Evolutionary conservation across 371 early-diverging fungal genomes (phyloP).

Genomic region (Nematocida sp.): DNA sequence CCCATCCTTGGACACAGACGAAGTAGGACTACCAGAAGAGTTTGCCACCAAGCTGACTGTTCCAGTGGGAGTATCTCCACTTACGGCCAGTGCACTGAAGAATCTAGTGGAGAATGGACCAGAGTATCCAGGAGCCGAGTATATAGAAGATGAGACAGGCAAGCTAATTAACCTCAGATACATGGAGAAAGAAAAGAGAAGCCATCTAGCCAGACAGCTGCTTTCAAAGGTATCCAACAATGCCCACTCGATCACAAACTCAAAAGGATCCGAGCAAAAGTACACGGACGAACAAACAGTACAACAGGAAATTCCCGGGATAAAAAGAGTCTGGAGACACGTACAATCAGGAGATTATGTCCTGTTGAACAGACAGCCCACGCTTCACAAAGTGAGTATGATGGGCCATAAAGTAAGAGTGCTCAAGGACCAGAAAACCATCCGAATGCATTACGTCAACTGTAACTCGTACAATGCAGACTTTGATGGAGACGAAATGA

Average conservation of each 20-base stretch:
- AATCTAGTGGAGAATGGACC: slow-evolving; percentile 93
- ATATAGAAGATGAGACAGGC: slow-evolving; percentile 71
- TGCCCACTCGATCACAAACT: slow-evolving; percentile 17
- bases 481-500: slow-evolving; percentile 99
- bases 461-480: slow-evolving; percentile 96
- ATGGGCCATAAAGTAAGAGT: slow-evolving; percentile 95
- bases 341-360: slow-evolving; percentile 89
- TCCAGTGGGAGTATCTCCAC: slow-evolving; percentile 90
- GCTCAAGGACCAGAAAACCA: slow-evolving; percentile 89
- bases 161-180: slow-evolving; percentile 71
- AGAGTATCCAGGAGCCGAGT: slow-evolving; percentile 89
- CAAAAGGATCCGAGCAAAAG: neutral
- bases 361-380: slow-evolving; percentile 96
- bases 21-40: slow-evolving; percentile 91
- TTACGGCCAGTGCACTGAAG: slow-evolving; percentile 80
- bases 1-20: slow-evolving; percentile 89
- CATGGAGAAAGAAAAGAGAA: slow-evolving; percentile 77
- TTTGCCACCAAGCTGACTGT: slow-evolving; percentile 92
- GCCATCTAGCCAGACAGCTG: slow-evolving; percentile 85
- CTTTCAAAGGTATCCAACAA: slow-evolving; percentile 66
- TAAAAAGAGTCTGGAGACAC: slow-evolving; percentile 80
- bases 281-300: slow-evolving; percentile 71
- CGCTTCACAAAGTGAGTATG: slow-evolving; percentile 96
- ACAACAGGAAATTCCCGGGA: neutral
- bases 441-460: slow-evolving; percentile 97